Conservation (phyloP, 2,329 filamentous ascomycete species). For the Arthrobotrys sphaeroides region DNA sequence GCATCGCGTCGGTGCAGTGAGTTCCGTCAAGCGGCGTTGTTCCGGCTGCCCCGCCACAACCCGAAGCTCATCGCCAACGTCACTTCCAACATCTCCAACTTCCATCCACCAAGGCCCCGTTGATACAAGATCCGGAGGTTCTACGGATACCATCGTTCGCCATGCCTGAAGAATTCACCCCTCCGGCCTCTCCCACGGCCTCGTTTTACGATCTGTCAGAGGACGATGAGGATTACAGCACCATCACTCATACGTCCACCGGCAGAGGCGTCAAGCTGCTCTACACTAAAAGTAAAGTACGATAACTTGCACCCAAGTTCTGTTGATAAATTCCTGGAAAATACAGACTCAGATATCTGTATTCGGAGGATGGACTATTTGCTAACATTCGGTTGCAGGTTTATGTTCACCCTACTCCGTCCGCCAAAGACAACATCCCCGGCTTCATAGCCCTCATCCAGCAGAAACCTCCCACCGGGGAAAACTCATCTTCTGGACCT, state of each 20-base stretch:
- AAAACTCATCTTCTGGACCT: constrained; percentile 58
- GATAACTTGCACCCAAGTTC: constrained; percentile 55
- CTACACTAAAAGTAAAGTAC: constrained; percentile 94
- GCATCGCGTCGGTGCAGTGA: too few species aligned
- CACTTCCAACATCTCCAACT: constrained; percentile 12
- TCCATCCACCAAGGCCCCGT: constrained; percentile 9
- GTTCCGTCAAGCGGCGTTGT: constrained; percentile 7
- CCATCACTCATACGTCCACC: constrained; percentile 80
- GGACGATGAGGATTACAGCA: constrained; percentile 80
- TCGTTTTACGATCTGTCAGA: constrained; percentile 97
- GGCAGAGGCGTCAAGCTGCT: constrained; percentile 90
- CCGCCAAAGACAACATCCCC: constrained; percentile 92
- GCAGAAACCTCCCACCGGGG: constrained; percentile 75
- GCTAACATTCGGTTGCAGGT: constrained; percentile 68
- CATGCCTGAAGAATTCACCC: constrained; percentile 57
- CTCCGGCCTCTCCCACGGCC: constrained; percentile 75
- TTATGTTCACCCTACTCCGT: constrained; percentile 93
- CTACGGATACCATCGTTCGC: constrained; percentile 1
- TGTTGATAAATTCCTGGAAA: too few species aligned
- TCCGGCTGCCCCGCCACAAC: constrained; percentile 23
- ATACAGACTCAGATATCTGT: too few species aligned
- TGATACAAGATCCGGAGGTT: constrained; percentile 44
- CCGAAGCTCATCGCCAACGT: constrained; percentile 22
- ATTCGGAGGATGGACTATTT: neutral
- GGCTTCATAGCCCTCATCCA: constrained; percentile 93